Conservation (phyloP, 2,329 filamentous ascomycete species). For the Polytolypa hystricis region DNA sequence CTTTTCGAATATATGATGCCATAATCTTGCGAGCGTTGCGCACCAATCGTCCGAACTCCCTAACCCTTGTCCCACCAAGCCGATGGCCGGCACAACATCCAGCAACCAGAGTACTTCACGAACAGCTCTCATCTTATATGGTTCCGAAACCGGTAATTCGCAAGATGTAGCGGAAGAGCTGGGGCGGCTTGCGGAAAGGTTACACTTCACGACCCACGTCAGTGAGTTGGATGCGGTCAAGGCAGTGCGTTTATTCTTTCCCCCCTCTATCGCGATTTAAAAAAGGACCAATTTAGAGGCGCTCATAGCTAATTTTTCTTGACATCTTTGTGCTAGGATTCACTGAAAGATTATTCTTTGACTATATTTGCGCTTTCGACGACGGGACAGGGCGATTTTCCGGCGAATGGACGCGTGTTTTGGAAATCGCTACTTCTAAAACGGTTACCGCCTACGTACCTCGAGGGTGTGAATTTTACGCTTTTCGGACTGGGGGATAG, state of each 20-base stretch:
- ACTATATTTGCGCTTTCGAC: constrained; percentile 74
- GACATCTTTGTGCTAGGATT: constrained; percentile 17
- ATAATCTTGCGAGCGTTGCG: too few species aligned
- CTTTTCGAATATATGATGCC: too few species aligned
- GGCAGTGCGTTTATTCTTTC: constrained; percentile 47
- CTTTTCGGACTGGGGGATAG: constrained; percentile 90
- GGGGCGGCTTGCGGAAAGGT: constrained; percentile 58
- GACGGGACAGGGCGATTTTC: constrained; percentile 88
- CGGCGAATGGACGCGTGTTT: constrained; percentile 67
- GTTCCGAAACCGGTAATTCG: constrained; percentile 88
- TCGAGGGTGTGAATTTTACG: constrained; percentile 61
- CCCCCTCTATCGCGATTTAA: neutral
- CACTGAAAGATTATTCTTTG: constrained; percentile 25
- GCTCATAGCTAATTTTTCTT: constrained; percentile 9
- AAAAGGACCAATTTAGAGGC: neutral
- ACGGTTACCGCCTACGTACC: constrained; percentile 59
- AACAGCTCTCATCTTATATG: constrained; percentile 66
- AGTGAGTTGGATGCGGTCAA: constrained; percentile 66
- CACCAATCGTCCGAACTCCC: too few species aligned
- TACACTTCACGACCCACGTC: constrained; percentile 67
- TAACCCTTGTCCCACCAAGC: neutral
- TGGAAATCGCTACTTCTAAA: constrained; percentile 78
- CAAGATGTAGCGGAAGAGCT: constrained; percentile 85
- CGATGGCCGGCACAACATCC: constrained; percentile 6
- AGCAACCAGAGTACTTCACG: constrained; percentile 4